Evolutionary conservation across 805 yeast species (phyloP).

Genomic region (Lachancea thermotolerans): DNA sequence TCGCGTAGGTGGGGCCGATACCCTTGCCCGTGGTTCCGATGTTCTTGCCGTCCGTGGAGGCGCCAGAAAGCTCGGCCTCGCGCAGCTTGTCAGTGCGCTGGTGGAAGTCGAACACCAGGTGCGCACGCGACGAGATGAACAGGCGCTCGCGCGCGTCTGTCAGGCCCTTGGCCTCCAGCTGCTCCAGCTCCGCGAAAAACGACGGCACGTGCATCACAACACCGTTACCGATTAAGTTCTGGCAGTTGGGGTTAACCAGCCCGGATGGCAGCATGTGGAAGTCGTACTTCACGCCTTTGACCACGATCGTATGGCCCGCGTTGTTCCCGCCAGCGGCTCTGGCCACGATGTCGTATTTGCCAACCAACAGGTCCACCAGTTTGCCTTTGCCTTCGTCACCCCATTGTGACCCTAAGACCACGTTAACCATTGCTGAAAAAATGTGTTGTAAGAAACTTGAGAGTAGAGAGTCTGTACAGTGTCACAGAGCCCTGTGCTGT

Average conservation of each 20-base stretch:
- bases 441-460: not conserved
- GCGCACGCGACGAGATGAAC: constrained; percentile 89
- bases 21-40: constrained; percentile 99
- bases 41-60: constrained; percentile 54
- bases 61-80: constrained; percentile 74
- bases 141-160: constrained; percentile 52
- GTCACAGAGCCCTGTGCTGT: not conserved
- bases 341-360: constrained; percentile 92
- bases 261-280: constrained; percentile 99
- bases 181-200: constrained; percentile 77
- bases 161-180: constrained; percentile 76
- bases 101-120: constrained; percentile 95
- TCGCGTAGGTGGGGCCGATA: constrained; percentile 96
- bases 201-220: constrained; percentile 95
- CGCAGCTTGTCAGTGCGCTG: constrained; percentile 93
- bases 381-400: constrained; percentile 99
- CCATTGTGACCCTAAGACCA: constrained; percentile 98
- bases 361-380: constrained; percentile 90
- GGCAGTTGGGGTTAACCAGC: constrained; percentile 87
- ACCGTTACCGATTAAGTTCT: constrained; percentile 88
- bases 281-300: constrained; percentile 79
- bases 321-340: constrained; percentile 99
- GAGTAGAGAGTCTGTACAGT: not conserved
- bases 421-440: constrained; percentile 39
- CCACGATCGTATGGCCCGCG: constrained; percentile 98